Evolutionary conservation across 768 basidiomycete genomes (phyloP).

Genomic region (Megacollybia marginata): DNA sequence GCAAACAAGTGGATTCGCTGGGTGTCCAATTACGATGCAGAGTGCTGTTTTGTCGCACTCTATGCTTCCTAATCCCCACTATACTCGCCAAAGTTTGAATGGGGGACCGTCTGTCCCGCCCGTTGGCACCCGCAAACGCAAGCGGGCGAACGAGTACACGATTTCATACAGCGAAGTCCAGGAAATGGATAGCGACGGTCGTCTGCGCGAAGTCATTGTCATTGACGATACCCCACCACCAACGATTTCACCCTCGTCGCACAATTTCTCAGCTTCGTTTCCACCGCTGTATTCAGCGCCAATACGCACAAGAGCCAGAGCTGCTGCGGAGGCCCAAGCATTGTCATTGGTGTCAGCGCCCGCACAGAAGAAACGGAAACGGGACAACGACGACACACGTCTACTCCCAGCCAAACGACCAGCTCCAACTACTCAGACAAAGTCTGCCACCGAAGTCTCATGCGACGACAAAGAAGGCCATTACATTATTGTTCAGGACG

Average conservation of each 20-base stretch:
- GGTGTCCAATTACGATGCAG: constrained; percentile 44
- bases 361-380: constrained; percentile 77
- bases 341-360: constrained; percentile 66
- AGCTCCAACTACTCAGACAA: constrained; percentile 37
- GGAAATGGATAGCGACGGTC: constrained; percentile 74
- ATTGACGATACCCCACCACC: constrained; percentile 89
- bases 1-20: too few relatives aligned
- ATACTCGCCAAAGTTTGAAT: constrained; percentile 54
- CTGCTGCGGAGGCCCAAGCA: constrained; percentile 80
- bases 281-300: constrained; percentile 70
- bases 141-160: constrained; percentile 72
- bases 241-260: constrained; percentile 70
- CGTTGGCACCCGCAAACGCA: constrained; percentile 73
- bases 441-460: constrained; percentile 53
- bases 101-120: constrained; percentile 59
- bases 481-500: constrained; percentile 91
- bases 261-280: constrained; percentile 67
- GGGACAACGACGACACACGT: constrained; percentile 72
- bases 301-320: constrained; percentile 77
- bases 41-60: constrained; percentile 58
- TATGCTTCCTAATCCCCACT: constrained; percentile 40
- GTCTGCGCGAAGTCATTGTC: constrained; percentile 80
- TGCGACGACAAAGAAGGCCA: constrained; percentile 99
- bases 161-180: constrained; percentile 86
- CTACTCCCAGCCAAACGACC: constrained; percentile 60